Percentiles rank a stretch among this genome's conserved stretches.
These are phyloP conservation scores for Beauveria sp. DNA, from an alignment of 2,329 filamentous ascomycete genomes.

Conservation along the genomic window DNA sequence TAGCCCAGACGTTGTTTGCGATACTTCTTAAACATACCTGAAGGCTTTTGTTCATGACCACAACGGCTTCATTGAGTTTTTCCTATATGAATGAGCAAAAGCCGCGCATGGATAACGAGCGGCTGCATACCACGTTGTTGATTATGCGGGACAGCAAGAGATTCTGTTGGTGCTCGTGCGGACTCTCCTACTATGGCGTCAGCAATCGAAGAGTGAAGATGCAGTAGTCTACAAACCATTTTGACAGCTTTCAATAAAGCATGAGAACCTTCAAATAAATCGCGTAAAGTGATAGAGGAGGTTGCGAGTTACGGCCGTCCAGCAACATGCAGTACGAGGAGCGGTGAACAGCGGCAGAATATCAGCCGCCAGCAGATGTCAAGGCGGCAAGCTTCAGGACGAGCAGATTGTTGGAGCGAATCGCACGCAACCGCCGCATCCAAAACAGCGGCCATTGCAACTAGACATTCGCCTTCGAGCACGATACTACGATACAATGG, in stretches of 20 bases:
- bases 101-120: not conserved
- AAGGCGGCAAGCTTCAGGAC: not conserved
- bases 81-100: slow-evolving; percentile 52
- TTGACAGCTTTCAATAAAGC: not conserved
- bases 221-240: not conserved
- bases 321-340: not conserved
- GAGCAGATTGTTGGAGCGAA: slow-evolving; percentile 2
- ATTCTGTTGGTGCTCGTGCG: slow-evolving; percentile 96
- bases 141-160: slow-evolving; percentile 90
- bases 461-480: not conserved
- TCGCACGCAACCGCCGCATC: not conserved
- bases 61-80: slow-evolving; percentile 91
- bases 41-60: slow-evolving; percentile 86
- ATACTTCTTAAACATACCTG: slow-evolving; percentile 46
- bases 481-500: slow-evolving; percentile 25
- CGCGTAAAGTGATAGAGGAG: not conserved
- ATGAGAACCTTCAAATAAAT: not conserved
- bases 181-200: slow-evolving; percentile 61
- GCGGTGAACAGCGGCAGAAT: slow-evolving; percentile 31
- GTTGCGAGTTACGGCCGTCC: not conserved
- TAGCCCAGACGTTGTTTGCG: not conserved
- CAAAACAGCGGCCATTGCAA: not conserved
- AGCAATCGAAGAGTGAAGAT: not conserved
- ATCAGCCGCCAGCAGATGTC: not conserved
- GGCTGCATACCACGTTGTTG: slow-evolving; percentile 79